A percentile compares a stretch with the other conserved stretches of the same genome.
Conservation (phyloP, 108 stramenopile species). For the Nannochloropsis gaditana region DNA sequence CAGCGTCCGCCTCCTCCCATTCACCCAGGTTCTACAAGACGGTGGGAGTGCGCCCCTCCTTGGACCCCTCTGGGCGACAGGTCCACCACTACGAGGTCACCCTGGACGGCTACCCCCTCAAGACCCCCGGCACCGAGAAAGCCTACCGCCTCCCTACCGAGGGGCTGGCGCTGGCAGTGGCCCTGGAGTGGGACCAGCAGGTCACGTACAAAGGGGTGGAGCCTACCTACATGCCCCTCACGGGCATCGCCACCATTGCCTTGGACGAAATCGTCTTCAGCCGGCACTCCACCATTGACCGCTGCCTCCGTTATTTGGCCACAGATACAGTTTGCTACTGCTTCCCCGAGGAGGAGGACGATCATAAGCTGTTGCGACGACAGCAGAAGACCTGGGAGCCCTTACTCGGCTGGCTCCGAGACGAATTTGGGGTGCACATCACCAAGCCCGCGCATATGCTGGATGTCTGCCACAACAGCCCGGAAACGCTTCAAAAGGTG, state of each 20-base stretch:
- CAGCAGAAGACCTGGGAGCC: neutral
- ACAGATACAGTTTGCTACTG: conserved; percentile 14
- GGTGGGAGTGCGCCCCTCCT: neutral
- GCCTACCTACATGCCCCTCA: conserved; percentile 6
- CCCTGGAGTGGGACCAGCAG: conserved; percentile 19
- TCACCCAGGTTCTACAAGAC: neutral
- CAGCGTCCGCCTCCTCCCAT: too few relatives aligned
- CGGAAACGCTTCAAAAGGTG: neutral
- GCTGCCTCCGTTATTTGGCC: neutral
- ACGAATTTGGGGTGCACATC: neutral
- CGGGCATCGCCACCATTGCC: conserved; percentile 12
- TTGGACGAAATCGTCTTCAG: conserved; percentile 20
- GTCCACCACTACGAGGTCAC: conserved; percentile 13
- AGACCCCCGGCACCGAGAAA: conserved; percentile 16
- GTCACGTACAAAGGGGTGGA: conserved; percentile 5
- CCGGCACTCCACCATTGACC: neutral
- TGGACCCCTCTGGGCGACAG: neutral
- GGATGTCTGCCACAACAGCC: neutral
- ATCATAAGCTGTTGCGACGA: neutral
- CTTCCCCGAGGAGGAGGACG: conserved; percentile 2
- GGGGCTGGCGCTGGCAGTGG: neutral
- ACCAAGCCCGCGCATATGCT: neutral
- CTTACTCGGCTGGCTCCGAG: neutral
- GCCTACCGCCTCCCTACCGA: conserved; percentile 7
- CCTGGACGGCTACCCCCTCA: conserved; percentile 3